Evolutionary conservation across 2,329 filamentous ascomycete genomes (phyloP), one percentile per base, ranked within the genome.

Genomic region (Colletotrichum tropicale): DNA sequence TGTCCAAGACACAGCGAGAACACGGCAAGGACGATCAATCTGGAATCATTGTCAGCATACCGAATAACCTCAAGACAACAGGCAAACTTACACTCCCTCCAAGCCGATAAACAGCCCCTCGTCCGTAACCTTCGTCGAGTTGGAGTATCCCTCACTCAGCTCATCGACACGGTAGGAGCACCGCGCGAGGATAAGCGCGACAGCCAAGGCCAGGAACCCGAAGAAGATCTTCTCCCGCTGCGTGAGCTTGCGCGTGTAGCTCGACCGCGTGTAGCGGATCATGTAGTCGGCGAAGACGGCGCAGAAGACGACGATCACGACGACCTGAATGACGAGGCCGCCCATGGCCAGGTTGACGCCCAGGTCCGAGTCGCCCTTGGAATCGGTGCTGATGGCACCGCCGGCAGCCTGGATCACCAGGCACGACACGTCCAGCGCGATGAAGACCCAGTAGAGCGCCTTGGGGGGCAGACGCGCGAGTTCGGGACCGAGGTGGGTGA

Each of bases 121-220:
- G 55, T 91, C 80, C 6, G 84, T 84, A 55, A 93, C 90, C 71
- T 93, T 81, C 8, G 85, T 81, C 0, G 91, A 92, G 30, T 82
- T 55, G 1, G 7, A 80, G 85, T 92, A 94, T 2, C 93, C 93
- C 52, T 92, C 85, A 76, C 89, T 90, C 75, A 94, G 82, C 83
- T 94, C 93, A 12, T 91, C 91, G 56, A 93, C 91, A 70, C 93
- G 88, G 81, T 92, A 94, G 12, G 90, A 86, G 77, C 90, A 93
- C 18, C 93, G 86, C 6, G 89, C 88, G 52, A 94, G 88, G 78
- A 94, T 92, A 58, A 89, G 85, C 4, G 92, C 66, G 5, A 92
- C 91, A 1, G 91, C 89, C 2, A 90, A 79, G 2, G 84, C 81
- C 13, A 93, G 83, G 60, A 88, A 90, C 3, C 82, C 78, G 15